Evolutionary conservation across 805 yeast genomes (phyloP), one percentile per base, ranked within the genome.

Genomic region (Kuraishia borneana): DNA sequence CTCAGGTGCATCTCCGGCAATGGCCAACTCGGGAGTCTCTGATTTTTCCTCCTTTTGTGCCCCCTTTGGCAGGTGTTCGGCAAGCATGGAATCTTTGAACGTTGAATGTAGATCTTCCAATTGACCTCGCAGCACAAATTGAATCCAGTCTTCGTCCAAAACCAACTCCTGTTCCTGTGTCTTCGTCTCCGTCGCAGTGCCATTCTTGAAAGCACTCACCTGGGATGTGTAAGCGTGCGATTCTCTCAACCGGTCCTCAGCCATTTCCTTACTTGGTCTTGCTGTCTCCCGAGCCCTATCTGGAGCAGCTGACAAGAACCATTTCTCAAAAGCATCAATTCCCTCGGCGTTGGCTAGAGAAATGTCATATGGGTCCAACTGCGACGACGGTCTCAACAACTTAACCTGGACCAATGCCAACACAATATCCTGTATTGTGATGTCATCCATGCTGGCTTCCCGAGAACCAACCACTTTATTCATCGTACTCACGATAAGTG

Each of bases 321-420:
- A 79, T n/a, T 58, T 57, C 38, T 71, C 58, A 42, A 77, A 71
- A 21, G 61, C 60, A 25, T 58, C 57, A 27, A 72, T 61, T 3
- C 80, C 83, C 20, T 42, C 53, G 35, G 60, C 60, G 17, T 68
- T 65, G 2, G 61, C 50, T 3, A 61, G 58, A 31, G 65, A 61
- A 3, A 65, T 58, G 40, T 74, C 82, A 44, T 57, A 68, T 1
- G 74, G 65, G 40, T 76, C 84, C 22, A 79, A 50, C 7, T 58
- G 33, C 31, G 64, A 66, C 3, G 66, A 62, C 0, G 89, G 87
- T 29, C 72, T 70, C 13, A 85, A 56, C 29, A 81, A 56, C 12
- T 78, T 81, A 17, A 73, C 52, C 39, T 75, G 73, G 21, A 72
- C 65, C 56, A 88, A 63, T 1, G 92, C 85, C 47, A 74, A 73